Percentiles rank a stretch among this genome's conserved stretches.
These are phyloP conservation scores for Sclerotinia subarctica DNA, from an alignment of 2,329 filamentous ascomycete species.

Conservation along the genomic window DNA sequence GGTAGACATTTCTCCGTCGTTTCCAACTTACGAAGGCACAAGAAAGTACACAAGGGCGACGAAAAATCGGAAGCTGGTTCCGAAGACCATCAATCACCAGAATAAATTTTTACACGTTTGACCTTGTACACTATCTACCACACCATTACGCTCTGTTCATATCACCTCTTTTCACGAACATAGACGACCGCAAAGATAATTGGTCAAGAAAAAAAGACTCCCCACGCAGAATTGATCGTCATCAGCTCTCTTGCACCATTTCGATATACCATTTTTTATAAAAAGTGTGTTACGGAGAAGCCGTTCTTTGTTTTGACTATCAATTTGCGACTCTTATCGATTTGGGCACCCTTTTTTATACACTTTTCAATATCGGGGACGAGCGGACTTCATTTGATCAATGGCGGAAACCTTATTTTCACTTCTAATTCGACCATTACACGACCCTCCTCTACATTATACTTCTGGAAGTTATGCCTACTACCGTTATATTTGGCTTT, in stretches of 20 bases:
- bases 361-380: background rate
- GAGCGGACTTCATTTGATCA: background rate
- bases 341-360: background rate
- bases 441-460: background rate
- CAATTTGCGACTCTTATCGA: slow-evolving; percentile 1
- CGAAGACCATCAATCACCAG: slow-evolving; percentile 58
- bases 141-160: slow-evolving; percentile 10
- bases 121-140: slow-evolving; percentile 12
- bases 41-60: slow-evolving; percentile 90
- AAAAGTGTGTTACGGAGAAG: background rate
- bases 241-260: background rate
- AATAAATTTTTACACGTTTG: slow-evolving; percentile 22
- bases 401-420: background rate
- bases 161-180: slow-evolving; percentile 11
- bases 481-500: background rate
- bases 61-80: slow-evolving; percentile 60
- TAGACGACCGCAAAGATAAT: slow-evolving; percentile 10
- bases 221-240: background rate
- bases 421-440: slow-evolving; percentile 12
- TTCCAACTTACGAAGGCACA: slow-evolving; percentile 88
- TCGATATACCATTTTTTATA: slow-evolving; percentile 4
- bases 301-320: background rate
- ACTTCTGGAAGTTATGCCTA: background rate
- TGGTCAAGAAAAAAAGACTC: slow-evolving; percentile 3
- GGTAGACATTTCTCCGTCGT: slow-evolving; percentile 96